Conservation (phyloP, 2,329 filamentous ascomycete species). For the Trichoderma citrinoviride region DNA sequence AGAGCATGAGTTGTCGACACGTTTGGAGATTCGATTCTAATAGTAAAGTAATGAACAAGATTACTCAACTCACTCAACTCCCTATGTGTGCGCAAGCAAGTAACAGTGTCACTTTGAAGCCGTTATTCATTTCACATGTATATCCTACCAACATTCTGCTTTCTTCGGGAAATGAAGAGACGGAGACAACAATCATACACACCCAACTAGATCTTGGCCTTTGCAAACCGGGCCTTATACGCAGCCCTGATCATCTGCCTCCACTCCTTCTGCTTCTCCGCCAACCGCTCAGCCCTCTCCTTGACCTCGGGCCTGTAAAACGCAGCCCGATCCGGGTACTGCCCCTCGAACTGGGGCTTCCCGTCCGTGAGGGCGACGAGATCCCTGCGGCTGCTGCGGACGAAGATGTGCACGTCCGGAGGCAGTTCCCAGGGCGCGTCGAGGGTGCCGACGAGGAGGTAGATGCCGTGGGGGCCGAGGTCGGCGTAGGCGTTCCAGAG, state of each 20-base stretch:
- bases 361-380: conserved; percentile 40
- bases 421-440: conserved; percentile 38
- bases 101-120: too few species aligned
- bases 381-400: conserved; percentile 36
- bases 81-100: neutral
- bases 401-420: conserved; percentile 48
- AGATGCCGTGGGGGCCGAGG: conserved; percentile 33
- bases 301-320: conserved; percentile 36
- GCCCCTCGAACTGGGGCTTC: conserved; percentile 38
- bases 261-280: conserved; percentile 25
- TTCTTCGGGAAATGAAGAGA: too few species aligned
- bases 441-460: conserved; percentile 45
- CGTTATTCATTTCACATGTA: too few species aligned
- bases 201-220: conserved; percentile 13
- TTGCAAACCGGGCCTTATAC: conserved; percentile 11
- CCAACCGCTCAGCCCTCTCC: conserved; percentile 31
- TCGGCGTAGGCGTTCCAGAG: conserved; percentile 44
- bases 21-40: neutral
- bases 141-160: too few species aligned
- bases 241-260: conserved; percentile 6
- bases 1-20: neutral
- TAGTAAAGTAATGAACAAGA: neutral
- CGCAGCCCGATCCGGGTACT: conserved; percentile 34
- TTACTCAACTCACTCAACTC: neutral
- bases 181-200: too few species aligned